Evolutionary conservation across 257 asterid genomes (phyloP).

Genomic region (Vinca minor): DNA sequence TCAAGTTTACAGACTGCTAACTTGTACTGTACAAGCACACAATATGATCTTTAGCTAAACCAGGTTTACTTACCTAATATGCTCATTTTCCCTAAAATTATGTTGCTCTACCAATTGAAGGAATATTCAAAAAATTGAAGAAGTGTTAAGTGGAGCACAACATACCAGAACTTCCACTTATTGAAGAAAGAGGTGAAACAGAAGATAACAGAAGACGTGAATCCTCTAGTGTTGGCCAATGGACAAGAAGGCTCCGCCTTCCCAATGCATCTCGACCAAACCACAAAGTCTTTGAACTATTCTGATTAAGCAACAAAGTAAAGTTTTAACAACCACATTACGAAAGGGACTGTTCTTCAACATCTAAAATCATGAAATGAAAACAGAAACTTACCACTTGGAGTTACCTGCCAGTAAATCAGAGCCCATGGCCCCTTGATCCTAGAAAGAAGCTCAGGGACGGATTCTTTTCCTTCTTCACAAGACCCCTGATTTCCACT

Average conservation of each 20-base stretch:
- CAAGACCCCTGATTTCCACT: conserved; percentile 27
- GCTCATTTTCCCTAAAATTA: background rate
- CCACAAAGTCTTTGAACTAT: conserved; percentile 80
- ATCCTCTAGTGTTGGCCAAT: conserved; percentile 78
- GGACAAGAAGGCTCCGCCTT: conserved; percentile 91
- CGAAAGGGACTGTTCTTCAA: conserved; percentile 11
- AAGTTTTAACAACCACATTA: conserved; percentile 11
- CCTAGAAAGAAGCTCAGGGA: conserved; percentile 71
- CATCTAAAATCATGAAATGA: conserved; percentile 15
- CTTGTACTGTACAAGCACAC: background rate
- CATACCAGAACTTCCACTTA: conserved; percentile 41
- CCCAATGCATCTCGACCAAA: conserved; percentile 98
- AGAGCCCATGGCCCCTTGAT: conserved; percentile 97
- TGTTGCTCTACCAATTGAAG: background rate
- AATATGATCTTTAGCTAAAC: background rate
- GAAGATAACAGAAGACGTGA: conserved; percentile 77
- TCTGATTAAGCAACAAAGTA: conserved; percentile 40
- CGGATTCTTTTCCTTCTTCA: conserved; percentile 32
- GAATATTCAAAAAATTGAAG: background rate
- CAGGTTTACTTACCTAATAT: background rate
- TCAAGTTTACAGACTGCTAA: background rate
- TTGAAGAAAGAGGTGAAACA: conserved; percentile 61
- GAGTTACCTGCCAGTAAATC: conserved; percentile 95
- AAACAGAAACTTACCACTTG: conserved; percentile 65
- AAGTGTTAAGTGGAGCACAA: background rate